Base-by-base conservation (phyloP, 2,329 filamentous ascomycete genomes). In the Aspergillaceae sp. region DNA sequence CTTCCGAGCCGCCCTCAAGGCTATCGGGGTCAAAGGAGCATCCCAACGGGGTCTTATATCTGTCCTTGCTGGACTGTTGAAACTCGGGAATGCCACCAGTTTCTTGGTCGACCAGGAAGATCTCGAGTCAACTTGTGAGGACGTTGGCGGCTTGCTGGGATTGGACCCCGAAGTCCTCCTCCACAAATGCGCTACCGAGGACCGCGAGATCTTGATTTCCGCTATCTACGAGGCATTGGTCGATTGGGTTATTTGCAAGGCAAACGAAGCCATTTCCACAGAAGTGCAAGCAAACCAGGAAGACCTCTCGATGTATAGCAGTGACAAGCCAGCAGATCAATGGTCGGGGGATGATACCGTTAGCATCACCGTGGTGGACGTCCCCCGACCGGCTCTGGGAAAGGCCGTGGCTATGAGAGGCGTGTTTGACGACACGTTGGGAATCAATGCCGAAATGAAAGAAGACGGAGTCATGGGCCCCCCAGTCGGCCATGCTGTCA, bases 371-470 rank as follows among this genome's bases (percentile, higher is more conserved):
- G 76, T 98, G 6, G 72, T 98, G 4, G 92, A 97, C 55, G 77
- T 97, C 6, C 88, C 92, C 0, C 80, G 83, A 51, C 82, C 87
- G 29, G 76, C 79, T 1, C 74, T 98, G 0, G 89, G 86, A 48
- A 96, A 92, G 67, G 92, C 91, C 0, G 69, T 94, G n/a, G 82
- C 87, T 8, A 81, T 98, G 71, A 86, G 88, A 35, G 87, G 87
- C 9, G 80, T 97, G 33, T 98, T 98, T 57, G 91, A 98, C 55
- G 92, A 97, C 57, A 80, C 75, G n/a, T 74, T 84, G 19, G 92
- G 92, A 43, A 96, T 98, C 70, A 97, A 97, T 57, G 78, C 85
- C 0, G 92, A 98, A 71, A 97, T 98, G 90, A 94, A 91, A 60
- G 84, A 91, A 51, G 92, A 98, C 55, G 92, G 92, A 7, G 79